Evolutionary conservation across 176 grass and related monocot genomes (phyloP).

Genomic region (Elymus sibiricus): DNA sequence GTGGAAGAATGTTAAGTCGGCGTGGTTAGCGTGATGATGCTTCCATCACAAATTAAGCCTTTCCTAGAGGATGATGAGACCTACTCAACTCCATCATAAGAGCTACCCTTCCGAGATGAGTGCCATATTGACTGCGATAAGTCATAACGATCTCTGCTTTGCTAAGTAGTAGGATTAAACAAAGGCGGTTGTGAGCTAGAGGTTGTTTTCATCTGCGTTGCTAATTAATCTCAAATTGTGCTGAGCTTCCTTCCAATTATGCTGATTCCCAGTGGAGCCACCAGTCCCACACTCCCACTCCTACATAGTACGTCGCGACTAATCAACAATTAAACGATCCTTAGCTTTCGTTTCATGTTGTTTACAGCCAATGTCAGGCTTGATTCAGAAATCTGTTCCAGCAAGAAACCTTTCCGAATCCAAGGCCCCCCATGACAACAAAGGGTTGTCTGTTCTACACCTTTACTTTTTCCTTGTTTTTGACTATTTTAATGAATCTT

Average conservation of each 20-base stretch:
- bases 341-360: slow-evolving; percentile 5
- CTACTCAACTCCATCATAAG: slow-evolving; percentile 24
- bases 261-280: too few relatives aligned
- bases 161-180: background rate
- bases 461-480: slow-evolving; percentile 29
- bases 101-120: slow-evolving; percentile 6
- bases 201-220: background rate
- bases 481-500: slow-evolving; percentile 39
- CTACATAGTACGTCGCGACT: background rate
- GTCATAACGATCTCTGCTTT: background rate
- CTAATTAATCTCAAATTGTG: background rate
- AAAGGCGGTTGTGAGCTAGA: background rate
- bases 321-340: background rate
- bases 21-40: slow-evolving; percentile 28
- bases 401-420: slow-evolving; percentile 22
- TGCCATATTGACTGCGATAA: background rate
- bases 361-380: background rate
- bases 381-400: background rate
- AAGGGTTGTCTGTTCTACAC: slow-evolving; percentile 11
- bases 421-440: slow-evolving; percentile 23
- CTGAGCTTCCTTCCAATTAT: background rate
- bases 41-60: slow-evolving; percentile 44
- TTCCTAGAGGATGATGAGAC: slow-evolving; percentile 20
- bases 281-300: too few relatives aligned
- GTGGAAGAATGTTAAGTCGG: background rate